Base-by-base conservation (phyloP, 805 yeast species). In the Candida loeiensis region DNA sequence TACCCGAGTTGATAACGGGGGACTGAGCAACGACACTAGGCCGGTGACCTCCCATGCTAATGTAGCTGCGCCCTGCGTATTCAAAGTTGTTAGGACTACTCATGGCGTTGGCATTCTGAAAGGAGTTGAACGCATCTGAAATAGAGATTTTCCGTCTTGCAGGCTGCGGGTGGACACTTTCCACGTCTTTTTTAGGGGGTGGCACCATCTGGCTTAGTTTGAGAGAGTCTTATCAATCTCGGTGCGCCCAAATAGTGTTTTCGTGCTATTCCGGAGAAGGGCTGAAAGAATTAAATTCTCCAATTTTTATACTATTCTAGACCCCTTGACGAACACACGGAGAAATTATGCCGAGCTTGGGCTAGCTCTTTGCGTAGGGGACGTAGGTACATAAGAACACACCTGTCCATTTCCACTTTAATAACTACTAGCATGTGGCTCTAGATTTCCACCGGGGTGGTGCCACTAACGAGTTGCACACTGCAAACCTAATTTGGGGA, bases 1-100 rank as follows among this genome's bases (percentile, higher is more conserved):
- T 54, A 4, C 76, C 74, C 0, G 78, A 63, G 47, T 69, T 72
- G 12, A 76, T 73, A 2, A 69, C 59, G 3, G 80, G 79, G 3
- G 73, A 61, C 26, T 49, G 49, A 37, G 48, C 45, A 16, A 58
- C 48, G 20, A 60, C 45, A 21, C 58, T 50, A 9, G 55, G 50
- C 12, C 66, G 50, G 41, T 58, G 59, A 14, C 53, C 43, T 17
- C 53, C 43, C 54, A 56, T 53, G 26, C 63, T 55, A 7, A 68
- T 64, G 50, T 69, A 69, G 37, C 69, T 63, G 39, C 76, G 53
- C 16, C 69, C 74, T 6, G 69, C 54, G 13, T 56, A 56, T 29
- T 61, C 66, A 20, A 58, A 56, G 2, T 43, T 37, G 20, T 32
- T 35, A 1, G 60, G 53, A 15, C 54, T 45, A 4, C 61, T 41